Base-by-base conservation (phyloP, 371 early-diverging fungal genomes). In the Mortierella sp. region DNA sequence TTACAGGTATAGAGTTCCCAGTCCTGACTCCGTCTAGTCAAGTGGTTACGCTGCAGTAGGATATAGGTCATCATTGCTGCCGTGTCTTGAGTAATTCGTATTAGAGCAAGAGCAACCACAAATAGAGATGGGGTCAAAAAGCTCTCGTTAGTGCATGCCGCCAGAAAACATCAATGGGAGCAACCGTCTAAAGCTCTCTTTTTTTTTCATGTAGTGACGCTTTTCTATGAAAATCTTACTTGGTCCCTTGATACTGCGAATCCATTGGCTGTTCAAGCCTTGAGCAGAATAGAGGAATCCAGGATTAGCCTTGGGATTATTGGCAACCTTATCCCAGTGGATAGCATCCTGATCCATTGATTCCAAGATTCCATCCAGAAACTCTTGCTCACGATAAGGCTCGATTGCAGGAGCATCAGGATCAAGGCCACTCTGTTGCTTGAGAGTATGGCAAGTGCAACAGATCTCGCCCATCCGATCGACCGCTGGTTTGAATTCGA, bases 1-100 rank as follows among this genome's bases (percentile, higher is more conserved):
- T 52, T 58, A 43, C 74, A 74, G 2, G 68, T 68, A 44, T 74
- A 74, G 2, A 68, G 44, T n/a, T 68, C 64, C 68, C 69, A 74
- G 45, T 68, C 69, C 16, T 57, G 52, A n/a, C 45, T 64, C 14
- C 58, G 68, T 25, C 65, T 60, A 44, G 69, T 64, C 23, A 68
- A 30, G 19, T 74, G 74, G 25, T 74, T 68, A 18, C 51, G 68
- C 28, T 74, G 74, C 0, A 74, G 52, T 23, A 74, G 26, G 29
- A 74, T 64, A 57, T 60, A 74, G 5, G 69, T 68, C 15, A 57
- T 29, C n/a, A 60, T n/a, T 11, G 25, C 21, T 1, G 74, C 60
- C 7, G 63, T 21, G 2, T 63, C 68, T 68, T 55, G 21, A 9
- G 18, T 2, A 4, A 44, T 28, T 29, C 26, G 7, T 46, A 52